A percentile compares a stretch with the other conserved stretches of the same genome.
Evolutionary conservation across 495 filamentous ascomycete species (phyloP).

Genomic region (Baudoinia panamericana): DNA sequence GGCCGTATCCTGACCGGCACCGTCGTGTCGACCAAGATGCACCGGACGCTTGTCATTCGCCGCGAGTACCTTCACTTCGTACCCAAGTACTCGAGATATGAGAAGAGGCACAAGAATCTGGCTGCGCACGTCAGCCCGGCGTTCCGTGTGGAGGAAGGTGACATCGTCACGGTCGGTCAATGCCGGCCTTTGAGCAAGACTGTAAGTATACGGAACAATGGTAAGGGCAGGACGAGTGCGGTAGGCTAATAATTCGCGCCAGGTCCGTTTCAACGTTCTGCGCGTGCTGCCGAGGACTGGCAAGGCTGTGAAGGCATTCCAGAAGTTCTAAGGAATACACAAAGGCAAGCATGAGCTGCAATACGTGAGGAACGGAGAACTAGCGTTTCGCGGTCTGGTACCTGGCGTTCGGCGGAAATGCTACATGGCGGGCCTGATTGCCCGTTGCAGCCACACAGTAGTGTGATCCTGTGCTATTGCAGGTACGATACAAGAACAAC

Average conservation of each 20-base stretch:
- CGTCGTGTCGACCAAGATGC: slow-evolving; percentile 70
- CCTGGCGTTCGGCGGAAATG: too few species aligned
- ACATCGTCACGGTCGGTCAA: slow-evolving; percentile 97
- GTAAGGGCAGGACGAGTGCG: not conserved
- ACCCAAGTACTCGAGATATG: slow-evolving; percentile 97
- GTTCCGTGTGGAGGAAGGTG: slow-evolving; percentile 99
- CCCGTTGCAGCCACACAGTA: too few species aligned
- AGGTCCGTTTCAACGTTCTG: slow-evolving; percentile 99
- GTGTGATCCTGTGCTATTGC: too few species aligned
- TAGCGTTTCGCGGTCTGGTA: too few species aligned
- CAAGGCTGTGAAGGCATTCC: slow-evolving; percentile 93
- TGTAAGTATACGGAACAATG: slow-evolving; percentile 37
- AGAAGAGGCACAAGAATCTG: slow-evolving; percentile 99
- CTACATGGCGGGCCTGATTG: too few species aligned
- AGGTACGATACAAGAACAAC: too few species aligned
- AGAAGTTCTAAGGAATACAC: slow-evolving; percentile 97
- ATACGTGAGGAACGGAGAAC: too few species aligned
- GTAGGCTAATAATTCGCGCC: not conserved
- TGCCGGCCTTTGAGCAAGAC: slow-evolving; percentile 98
- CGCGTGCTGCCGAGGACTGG: slow-evolving; percentile 91
- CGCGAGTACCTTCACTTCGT: slow-evolving; percentile 99
- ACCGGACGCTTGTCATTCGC: slow-evolving; percentile 82
- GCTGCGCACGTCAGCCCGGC: slow-evolving; percentile 96
- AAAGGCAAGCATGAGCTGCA: too few species aligned
- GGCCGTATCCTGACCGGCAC: slow-evolving; percentile 98